Evolutionary conservation across 768 basidiomycete species (phyloP), one percentile per base, ranked within the genome.

Genomic region (Amanita polypyramis): DNA sequence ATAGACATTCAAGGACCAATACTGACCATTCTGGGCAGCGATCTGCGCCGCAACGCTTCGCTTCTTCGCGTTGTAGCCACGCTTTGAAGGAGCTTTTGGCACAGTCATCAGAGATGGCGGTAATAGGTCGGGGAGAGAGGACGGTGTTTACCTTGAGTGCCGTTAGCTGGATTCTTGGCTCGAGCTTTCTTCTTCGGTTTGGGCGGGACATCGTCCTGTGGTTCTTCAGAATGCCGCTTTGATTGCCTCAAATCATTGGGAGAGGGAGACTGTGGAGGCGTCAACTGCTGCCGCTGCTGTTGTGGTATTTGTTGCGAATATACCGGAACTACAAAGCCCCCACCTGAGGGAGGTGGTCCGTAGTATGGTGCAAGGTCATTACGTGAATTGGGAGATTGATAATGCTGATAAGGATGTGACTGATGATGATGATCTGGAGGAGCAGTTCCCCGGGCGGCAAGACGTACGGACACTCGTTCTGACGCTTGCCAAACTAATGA

Each of bases 21-120:
- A 61, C 69, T 50, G 57, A 85, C 84, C 80, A 56, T 77, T 80
- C 58, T 80, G 75, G 36, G 77, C 77, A 25, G 75, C 73, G 56
- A 77, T 76, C 55, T 79, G 75, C 1, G 79, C 80, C 20, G 79
- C 78, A 49, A 86, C 84, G 52, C 64, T 80, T 50, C 84, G 80
- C 63, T 84, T 86, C 69, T 81, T 85, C 45, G 79, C 67, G 52
- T 73, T 82, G 55, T 80, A 81, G 36, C 81, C 83, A 54, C 82
- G 78, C 64, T 78, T 80, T 33, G 79, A 76, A 38, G 75, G 51
- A 45, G 60, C 68, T 69, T 56, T 52, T 49, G 45, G 34, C 38
- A 39, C 34, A 11, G 4, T 19, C 5, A n/a, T 49, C 34, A 42
- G 40, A 29, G 21, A 53, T 35, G 33, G 37, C 21, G 38, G 43